Evolutionary conservation across 306 rosid species (phyloP), one percentile per base, ranked within the genome.

Genomic region (Malus asiatica): DNA sequence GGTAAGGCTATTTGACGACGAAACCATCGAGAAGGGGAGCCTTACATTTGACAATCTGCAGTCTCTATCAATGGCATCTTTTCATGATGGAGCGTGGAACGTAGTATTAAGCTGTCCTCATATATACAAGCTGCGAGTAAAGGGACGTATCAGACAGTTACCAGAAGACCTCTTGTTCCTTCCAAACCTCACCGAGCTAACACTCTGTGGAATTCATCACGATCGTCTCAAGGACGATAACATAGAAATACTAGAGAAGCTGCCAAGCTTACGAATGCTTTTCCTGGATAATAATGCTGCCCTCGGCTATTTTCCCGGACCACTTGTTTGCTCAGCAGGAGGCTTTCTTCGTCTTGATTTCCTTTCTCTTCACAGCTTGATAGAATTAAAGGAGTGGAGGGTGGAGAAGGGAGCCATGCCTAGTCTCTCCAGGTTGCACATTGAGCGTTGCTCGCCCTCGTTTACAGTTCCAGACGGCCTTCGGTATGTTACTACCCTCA

Each of bases 391-490:
- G 52, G 85, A 88, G 64, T 88, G 88, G 90, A 65, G 14, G 62
- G 60, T 86, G 66, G 86, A 84, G 66, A 63, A 76, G 44, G 78
- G 77, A 67, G 84, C 89, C 44, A 77, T 89, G 85, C 66, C 72
- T 20, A 29, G 45, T 23, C 87, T 83, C 58, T 11, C 13, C 46
- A 57, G 80, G 19, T 58, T 87, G 60, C 30, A 66, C 42, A 77
- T 87, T 69, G 73, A 53, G 58, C 0, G 1, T 18, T 52, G 58
- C 58, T 2, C 0, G 2, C 0, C 0, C 0, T 52, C 6, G 58
- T 6, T 15, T 16, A 2, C 22, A 6, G 66, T 85, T 82, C 93
- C 91, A 2, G 84, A 89, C 11, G 94, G 90, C 35, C 16, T 87
- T 4, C 67, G 33, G 61, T 68, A 58, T 62, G 70, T 80, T 23